Base-by-base conservation (phyloP, 441 rosid species). In the Omphalea diandra region DNA sequence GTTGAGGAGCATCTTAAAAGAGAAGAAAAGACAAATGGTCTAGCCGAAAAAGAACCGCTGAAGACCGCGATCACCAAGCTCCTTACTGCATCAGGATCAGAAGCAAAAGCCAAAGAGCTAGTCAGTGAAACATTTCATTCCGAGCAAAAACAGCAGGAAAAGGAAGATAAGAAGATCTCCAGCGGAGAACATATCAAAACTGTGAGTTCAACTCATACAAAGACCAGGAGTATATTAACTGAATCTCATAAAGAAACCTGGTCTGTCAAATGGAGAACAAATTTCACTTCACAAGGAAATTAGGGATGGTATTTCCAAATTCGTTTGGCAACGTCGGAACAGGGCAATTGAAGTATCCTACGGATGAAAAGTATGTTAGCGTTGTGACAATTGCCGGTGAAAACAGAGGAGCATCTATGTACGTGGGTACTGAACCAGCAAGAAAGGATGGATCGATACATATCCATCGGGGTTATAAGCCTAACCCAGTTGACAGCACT, bases 361-460 rank as follows among this genome's bases (percentile, higher is more conserved):
- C 50, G 1, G 87, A 78, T 49, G 87, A 85, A 64, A 82, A 81
- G 76, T 73, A 79, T 0, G 83, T 78, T 14, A 78, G 83, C 57
- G 70, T 88, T 41, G 70, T 83, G 41, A 90, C 97, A 22, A 70
- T 93, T 36, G 88, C 97, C 3, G 97, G 97, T 17, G 98, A 95
- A 76, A 93, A 91, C 80, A 87, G 67, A 82, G 99, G 98, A 76
- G 98, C 94, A 5, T 74, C 79, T 36, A 90, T 90, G 93, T 76
- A 80, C 58, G 18, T 88, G 70, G 78, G 78, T 68, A 74, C 83
- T 44, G 92, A 83, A 57, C 79, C 83, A 44, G 67, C 66, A 35
- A 81, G 75, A 72, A 88, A 70, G 78, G 86, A 78, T 11, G 88
- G 75, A 31, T 83, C 84, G 11, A 68, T 88, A 69, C 90, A 79